phyloP scores from a whole-genome alignment of 2,329 filamentous ascomycete genomes.

The Myriangium duriaei region DNA sequence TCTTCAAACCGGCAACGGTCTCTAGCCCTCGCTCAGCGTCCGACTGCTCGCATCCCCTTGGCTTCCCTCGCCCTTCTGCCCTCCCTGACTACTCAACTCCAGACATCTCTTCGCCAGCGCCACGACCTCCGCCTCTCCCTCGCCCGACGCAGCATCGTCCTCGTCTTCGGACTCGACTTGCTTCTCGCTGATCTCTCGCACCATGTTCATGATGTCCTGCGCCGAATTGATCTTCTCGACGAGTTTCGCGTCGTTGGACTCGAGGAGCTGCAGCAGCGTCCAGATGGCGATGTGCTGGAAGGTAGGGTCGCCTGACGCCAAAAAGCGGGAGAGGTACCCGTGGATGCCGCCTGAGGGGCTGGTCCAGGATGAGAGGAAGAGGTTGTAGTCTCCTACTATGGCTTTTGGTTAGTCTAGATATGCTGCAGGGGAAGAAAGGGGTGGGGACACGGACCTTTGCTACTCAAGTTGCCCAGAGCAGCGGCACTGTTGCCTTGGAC shows the following conservation, averaged over 20 bases:
- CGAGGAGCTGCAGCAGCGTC: conserved; percentile 88
- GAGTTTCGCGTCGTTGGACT: conserved; percentile 86
- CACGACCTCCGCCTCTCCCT: conserved; percentile 85
- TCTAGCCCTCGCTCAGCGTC: conserved; percentile 65
- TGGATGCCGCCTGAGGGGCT: conserved; percentile 90
- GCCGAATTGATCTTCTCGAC: conserved; percentile 80
- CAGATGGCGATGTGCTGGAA: conserved; percentile 99
- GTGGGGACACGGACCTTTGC: conserved; percentile 83
- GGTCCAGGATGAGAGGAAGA: conserved; percentile 89
- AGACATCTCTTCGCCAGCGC: conserved; percentile 81
- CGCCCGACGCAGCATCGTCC: conserved; percentile 81
- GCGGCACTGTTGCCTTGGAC: conserved; percentile 97
- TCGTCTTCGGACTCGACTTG: conserved; percentile 76
- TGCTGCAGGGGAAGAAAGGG: no score
- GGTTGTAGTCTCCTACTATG: conserved; percentile 85
- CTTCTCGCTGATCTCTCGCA: conserved; percentile 79
- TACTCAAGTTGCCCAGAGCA: conserved; percentile 87
- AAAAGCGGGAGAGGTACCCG: conserved; percentile 84
- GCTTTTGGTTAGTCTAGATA: no score
- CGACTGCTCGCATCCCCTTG: conserved; percentile 40
- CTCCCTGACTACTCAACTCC: conserved; percentile 42
- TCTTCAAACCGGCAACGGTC: conserved; percentile 7
- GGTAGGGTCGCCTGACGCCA: conserved; percentile 86
- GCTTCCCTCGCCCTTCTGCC: conserved; percentile 19
- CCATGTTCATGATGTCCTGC: conserved; percentile 83